phyloP scores from a whole-genome alignment of 768 basidiomycete genomes.

The Pisolithus albus region DNA sequence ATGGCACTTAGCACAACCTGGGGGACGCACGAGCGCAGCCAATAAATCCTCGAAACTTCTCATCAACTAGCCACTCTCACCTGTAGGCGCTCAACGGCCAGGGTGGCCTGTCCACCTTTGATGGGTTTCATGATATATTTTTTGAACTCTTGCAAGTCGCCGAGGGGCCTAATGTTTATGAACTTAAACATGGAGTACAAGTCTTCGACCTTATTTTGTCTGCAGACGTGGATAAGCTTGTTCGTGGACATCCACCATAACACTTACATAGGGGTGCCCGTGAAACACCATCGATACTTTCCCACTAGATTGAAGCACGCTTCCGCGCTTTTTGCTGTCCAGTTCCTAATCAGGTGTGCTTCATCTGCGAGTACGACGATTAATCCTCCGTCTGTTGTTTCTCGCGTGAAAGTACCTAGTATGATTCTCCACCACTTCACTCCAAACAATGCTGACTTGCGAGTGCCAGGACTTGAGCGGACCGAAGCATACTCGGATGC shows the following conservation, averaged over 20 bases:
- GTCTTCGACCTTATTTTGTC: neutral
- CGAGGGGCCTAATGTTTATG: neutral
- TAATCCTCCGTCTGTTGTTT: neutral
- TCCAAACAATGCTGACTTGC: neutral
- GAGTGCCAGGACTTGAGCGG: neutral
- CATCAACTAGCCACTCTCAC: neutral
- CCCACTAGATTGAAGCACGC: neutral
- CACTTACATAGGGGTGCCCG: neutral
- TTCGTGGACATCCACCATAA: neutral
- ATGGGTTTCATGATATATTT: neutral
- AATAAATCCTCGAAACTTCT: neutral
- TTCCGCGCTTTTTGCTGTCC: neutral
- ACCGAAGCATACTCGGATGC: neutral
- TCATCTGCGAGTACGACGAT: neutral
- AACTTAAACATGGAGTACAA: neutral
- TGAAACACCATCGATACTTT: neutral
- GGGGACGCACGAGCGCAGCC: neutral
- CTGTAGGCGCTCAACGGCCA: neutral
- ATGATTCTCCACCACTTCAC: slow-evolving; percentile 1
- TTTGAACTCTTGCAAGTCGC: neutral
- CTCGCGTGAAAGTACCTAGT: neutral
- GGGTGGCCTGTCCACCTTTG: neutral
- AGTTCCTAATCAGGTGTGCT: neutral
- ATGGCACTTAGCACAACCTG: neutral
- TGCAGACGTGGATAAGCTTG: neutral